Conservation (phyloP, 352 stramenopile genomes). For the Phytopythium boreale region DNA sequence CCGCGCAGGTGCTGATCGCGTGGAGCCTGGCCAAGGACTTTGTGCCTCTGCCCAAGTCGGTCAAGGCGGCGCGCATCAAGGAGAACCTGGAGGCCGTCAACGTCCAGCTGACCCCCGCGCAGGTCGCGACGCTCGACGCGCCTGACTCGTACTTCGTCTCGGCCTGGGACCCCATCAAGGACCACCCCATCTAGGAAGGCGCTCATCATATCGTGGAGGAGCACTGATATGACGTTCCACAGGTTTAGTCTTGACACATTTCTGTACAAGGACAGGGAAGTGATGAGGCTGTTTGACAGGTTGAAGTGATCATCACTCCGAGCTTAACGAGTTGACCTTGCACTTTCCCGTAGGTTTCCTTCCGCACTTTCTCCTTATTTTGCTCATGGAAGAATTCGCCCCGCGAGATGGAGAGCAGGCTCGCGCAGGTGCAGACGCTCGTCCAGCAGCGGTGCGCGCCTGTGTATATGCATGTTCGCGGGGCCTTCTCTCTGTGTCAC, state of each 20-base stretch:
- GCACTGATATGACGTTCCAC: neutral
- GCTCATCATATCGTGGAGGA: no score
- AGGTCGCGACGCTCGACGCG: constrained; percentile 33
- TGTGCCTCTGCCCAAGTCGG: constrained; percentile 62
- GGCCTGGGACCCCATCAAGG: constrained; percentile 49
- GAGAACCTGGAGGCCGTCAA: constrained; percentile 43
- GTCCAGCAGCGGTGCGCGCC: neutral
- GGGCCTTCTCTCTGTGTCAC: neutral
- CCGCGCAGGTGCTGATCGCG: constrained; percentile 55
- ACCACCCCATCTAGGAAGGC: constrained; percentile 26
- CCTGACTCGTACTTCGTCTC: constrained; percentile 42
- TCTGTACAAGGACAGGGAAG: neutral
- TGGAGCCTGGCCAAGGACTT: constrained; percentile 58
- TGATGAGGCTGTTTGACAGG: neutral
- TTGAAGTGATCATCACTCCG: neutral
- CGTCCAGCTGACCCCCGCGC: constrained; percentile 26
- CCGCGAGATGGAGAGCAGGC: neutral
- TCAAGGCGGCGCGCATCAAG: constrained; percentile 34
- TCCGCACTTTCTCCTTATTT: neutral
- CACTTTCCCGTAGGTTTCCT: neutral
- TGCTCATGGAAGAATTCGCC: neutral
- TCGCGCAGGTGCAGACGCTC: constrained; percentile 1
- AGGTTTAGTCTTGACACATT: neutral
- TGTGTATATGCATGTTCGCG: neutral
- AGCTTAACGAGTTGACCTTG: no score